These are phyloP conservation scores for Corrigiola litoralis DNA, from an alignment of 179 eudicot species.

Conservation along the genomic window DNA sequence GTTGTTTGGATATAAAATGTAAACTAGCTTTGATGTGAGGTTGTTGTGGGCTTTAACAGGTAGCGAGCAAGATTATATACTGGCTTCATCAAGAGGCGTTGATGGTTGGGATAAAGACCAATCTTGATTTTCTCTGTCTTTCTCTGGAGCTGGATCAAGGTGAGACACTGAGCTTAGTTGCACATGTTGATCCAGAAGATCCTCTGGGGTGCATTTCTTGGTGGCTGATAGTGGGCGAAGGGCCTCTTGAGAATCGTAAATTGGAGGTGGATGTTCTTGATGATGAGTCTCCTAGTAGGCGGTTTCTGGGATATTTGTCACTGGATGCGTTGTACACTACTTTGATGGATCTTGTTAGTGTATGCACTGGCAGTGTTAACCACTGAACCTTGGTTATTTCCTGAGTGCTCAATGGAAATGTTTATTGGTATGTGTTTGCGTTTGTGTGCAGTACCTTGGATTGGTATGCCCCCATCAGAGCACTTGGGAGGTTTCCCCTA, in stretches of 20 bases:
- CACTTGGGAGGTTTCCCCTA: too few species aligned
- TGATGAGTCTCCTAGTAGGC: constrained; percentile 41
- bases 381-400: constrained; percentile 20
- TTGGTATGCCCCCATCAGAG: too few species aligned
- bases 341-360: constrained; percentile 70
- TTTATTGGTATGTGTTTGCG: neutral
- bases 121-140: constrained; percentile 63
- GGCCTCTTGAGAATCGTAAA: constrained; percentile 41
- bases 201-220: constrained; percentile 75
- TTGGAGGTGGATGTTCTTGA: constrained; percentile 34
- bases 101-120: constrained; percentile 69
- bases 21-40: neutral
- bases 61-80: constrained; percentile 66
- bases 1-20: neutral
- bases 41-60: constrained; percentile 28
- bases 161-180: constrained; percentile 65
- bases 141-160: constrained; percentile 80
- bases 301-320: constrained; percentile 66
- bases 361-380: constrained; percentile 44
- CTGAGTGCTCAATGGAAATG: neutral
- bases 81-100: constrained; percentile 93
- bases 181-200: constrained; percentile 83
- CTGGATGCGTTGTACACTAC: constrained; percentile 62
- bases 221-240: constrained; percentile 82
- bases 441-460: too few species aligned